phyloP scores from a whole-genome alignment of 345 rosid species.

The Clarkia xantiana region DNA sequence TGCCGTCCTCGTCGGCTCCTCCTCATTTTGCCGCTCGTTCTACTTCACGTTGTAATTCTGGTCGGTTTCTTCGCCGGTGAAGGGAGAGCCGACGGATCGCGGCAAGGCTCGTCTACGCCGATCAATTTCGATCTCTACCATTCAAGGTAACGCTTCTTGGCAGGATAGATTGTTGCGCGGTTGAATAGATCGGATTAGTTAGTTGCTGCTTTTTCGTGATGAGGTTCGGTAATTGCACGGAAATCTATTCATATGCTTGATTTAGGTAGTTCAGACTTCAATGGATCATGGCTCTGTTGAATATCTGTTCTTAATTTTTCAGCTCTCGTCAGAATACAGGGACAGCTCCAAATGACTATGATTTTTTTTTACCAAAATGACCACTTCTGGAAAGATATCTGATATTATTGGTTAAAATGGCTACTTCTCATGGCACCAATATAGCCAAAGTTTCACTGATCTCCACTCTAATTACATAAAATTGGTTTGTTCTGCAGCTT shows the following conservation, averaged over 20 bases:
- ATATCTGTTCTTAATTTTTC: no score
- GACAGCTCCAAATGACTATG: no score
- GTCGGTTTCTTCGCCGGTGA: slow-evolving; percentile 2
- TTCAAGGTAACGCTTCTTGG: slow-evolving; percentile 9
- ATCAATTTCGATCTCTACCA: slow-evolving; percentile 17
- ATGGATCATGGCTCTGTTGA: no score
- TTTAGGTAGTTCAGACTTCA: no score
- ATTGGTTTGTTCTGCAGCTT: slow-evolving; percentile 10
- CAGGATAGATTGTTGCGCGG: not conserved
- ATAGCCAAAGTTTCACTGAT: not conserved
- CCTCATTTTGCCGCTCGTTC: slow-evolving; percentile 1
- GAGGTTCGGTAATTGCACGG: no score
- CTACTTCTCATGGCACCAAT: not conserved
- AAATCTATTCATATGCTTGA: no score
- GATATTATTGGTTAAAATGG: no score
- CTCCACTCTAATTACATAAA: not conserved
- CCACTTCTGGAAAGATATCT: no score
- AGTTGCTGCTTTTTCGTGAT: not conserved
- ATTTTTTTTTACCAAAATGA: no score
- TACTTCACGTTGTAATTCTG: slow-evolving; percentile 2
- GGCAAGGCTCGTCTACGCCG: slow-evolving; percentile 3
- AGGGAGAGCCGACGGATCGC: slow-evolving; percentile 1
- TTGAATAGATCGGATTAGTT: not conserved
- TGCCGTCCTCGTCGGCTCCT: not conserved
- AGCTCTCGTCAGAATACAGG: no score